These are phyloP conservation scores for Venturia nashicola DNA, from an alignment of 2,329 filamentous ascomycete species.

Conservation along the genomic window DNA sequence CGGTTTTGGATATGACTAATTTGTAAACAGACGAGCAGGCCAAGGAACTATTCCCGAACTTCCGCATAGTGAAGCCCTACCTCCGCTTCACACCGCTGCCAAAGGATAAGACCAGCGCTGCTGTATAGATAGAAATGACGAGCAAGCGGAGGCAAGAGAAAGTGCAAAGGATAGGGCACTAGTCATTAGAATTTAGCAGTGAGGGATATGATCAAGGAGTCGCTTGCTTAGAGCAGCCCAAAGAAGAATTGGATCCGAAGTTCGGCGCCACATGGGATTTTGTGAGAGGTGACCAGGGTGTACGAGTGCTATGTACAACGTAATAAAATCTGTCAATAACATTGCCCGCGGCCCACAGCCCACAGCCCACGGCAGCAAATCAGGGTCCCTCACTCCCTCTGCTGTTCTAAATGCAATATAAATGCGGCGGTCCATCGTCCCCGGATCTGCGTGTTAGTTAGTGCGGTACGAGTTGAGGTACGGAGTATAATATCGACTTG, in stretches of 20 bases:
- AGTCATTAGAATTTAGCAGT: not conserved
- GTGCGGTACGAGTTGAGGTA: no score
- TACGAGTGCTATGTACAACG: not conserved
- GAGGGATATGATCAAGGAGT: not conserved
- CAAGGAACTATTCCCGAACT: constrained; percentile 46
- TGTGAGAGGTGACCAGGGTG: not conserved
- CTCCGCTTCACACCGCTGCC: constrained; percentile 46
- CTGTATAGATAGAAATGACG: not conserved
- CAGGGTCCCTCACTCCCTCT: not conserved
- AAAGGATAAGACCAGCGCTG: constrained; percentile 36
- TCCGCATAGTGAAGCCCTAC: constrained; percentile 52
- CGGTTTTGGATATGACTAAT: not conserved
- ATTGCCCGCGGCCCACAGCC: not conserved
- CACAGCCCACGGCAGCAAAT: not conserved
- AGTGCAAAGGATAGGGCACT: not conserved
- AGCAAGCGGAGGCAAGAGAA: not conserved
- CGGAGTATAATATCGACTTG: no score
- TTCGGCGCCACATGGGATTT: not conserved
- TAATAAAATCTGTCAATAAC: not conserved
- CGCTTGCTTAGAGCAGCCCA: not conserved
- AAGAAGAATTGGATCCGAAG: not conserved
- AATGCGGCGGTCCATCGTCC: not conserved
- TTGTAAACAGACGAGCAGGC: constrained; percentile 33
- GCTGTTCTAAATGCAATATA: not conserved
- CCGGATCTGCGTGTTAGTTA: not conserved